Base-by-base conservation (phyloP, 179 eudicot species). In the Beta corolliflora region DNA sequence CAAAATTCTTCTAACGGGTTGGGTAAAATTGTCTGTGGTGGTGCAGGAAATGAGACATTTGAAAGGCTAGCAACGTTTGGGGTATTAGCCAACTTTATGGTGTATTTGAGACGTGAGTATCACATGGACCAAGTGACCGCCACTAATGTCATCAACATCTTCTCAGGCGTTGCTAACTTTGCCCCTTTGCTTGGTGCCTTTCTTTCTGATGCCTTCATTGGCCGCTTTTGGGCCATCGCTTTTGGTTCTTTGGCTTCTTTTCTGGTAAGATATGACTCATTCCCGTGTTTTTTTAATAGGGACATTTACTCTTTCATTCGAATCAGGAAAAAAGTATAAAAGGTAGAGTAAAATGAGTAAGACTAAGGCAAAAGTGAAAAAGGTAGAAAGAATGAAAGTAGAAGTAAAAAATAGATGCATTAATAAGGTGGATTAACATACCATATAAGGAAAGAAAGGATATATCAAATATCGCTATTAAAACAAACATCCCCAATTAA, bases 181-280 rank as follows among this genome's bases (percentile, higher is more conserved):
- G 90, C 87, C 15, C 95, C 95, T 0, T 75, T 91, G 79, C 48
- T 91, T 71, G 95, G 95, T 55, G 95, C 92, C 12, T 91, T 88
- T 75, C 31, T 91, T 59, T 89, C 92, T 18, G 95, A 91, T 31
- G 90, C 93, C 16, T 91, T 87, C 45, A 18, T 84, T 48, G 95
- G 95, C 29, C 87, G 92, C 25, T 91, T 91, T 75, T 77, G 84
- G 82, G 88, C 87, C 65, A 89, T 91, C 19, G 87, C 84, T 41
- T 8, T 90, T 59, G 86, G 88, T 59, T 90, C 93, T 65, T 76
- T 87, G 15, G 82, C 89, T 29, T 66, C 88, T 72, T 84, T 90
- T 36, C 13, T 82, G 87, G 95, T 91, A 76, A 18, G 79, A 53
- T 31, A 19, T 0, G 7, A 2, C n/a, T 15, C 64, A 16, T 18